Evolutionary conservation across 1,284 basidiomycete species (phyloP).

Genomic region (Chalciporus sp.): DNA sequence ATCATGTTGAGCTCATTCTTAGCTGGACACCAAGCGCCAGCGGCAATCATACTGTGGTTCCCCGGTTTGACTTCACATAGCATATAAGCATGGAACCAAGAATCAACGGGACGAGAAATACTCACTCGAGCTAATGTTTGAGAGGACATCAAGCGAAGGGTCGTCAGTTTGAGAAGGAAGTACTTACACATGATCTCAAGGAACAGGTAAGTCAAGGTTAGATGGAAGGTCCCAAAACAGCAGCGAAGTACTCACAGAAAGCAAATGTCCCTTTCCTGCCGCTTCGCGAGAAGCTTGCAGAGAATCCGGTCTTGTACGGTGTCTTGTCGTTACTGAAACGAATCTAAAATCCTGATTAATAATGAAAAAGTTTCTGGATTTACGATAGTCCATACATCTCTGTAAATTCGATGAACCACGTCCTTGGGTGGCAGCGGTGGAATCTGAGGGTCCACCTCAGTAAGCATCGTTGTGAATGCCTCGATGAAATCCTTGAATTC

Average conservation of each 20-base stretch:
- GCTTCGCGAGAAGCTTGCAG: conserved; percentile 77
- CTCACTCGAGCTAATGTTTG: conserved; percentile 25
- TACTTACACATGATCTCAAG: conserved; percentile 44
- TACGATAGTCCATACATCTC: conserved; percentile 63
- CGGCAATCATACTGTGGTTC: conserved; percentile 71
- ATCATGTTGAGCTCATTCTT: conserved; percentile 78
- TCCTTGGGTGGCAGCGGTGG: conserved; percentile 87
- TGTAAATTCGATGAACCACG: conserved; percentile 82
- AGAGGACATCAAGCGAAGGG: background rate
- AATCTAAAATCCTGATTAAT: conserved; percentile 46
- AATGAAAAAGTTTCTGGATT: background rate
- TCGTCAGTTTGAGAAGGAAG: background rate
- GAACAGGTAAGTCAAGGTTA: conserved; percentile 8
- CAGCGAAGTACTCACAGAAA: conserved; percentile 53
- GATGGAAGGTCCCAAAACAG: background rate
- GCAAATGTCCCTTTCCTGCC: conserved; percentile 82
- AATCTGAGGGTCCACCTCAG: conserved; percentile 76
- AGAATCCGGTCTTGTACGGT: conserved; percentile 84
- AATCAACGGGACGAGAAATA: background rate
- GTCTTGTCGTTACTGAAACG: conserved; percentile 95
- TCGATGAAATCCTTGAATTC: conserved; percentile 89
- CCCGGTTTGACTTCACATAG: conserved; percentile 64
- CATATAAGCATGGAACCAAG: background rate
- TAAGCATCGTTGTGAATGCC: conserved; percentile 63
- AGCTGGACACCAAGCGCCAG: conserved; percentile 83